These are phyloP conservation scores for Exophiala viscosa DNA, from an alignment of 2,329 filamentous ascomycete species.

Conservation along the genomic window DNA sequence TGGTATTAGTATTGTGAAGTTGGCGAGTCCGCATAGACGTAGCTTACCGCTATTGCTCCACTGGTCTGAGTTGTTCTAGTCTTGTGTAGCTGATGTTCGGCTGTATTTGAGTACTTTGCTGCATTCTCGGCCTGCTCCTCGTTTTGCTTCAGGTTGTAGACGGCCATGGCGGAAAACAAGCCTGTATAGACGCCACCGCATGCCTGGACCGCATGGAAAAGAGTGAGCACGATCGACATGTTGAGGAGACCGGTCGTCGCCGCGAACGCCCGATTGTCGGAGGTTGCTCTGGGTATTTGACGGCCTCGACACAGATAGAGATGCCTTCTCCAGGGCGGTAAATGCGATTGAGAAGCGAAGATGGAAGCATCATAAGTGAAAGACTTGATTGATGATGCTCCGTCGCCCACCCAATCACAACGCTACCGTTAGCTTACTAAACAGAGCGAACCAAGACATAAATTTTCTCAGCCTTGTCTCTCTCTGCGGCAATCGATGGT, in stretches of 20 bases:
- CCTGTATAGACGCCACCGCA: constrained; percentile 10
- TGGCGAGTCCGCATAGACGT: background rate
- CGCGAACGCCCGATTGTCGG: background rate
- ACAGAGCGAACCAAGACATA: too few species aligned
- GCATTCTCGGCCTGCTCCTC: constrained; percentile 20
- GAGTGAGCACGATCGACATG: constrained; percentile 15
- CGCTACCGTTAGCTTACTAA: background rate
- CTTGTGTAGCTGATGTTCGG: constrained; percentile 19
- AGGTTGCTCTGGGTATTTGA: too few species aligned
- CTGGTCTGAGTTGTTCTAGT: constrained; percentile 23
- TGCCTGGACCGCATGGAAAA: constrained; percentile 20
- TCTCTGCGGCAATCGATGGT: background rate
- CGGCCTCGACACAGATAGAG: too few species aligned
- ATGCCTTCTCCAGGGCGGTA: too few species aligned
- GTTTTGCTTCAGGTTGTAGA: constrained; percentile 21
- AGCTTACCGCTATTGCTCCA: constrained; percentile 22
- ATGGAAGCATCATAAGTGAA: too few species aligned
- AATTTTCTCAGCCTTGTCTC: too few species aligned
- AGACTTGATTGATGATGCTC: too few species aligned
- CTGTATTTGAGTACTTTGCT: constrained; percentile 20
- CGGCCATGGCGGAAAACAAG: constrained; percentile 20
- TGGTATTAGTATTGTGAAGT: background rate
- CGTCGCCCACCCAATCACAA: background rate
- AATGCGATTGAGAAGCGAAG: too few species aligned
- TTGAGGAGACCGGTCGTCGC: background rate